Conservation (phyloP, 106 monocot genomes). For the Dioscorea alata region DNA sequence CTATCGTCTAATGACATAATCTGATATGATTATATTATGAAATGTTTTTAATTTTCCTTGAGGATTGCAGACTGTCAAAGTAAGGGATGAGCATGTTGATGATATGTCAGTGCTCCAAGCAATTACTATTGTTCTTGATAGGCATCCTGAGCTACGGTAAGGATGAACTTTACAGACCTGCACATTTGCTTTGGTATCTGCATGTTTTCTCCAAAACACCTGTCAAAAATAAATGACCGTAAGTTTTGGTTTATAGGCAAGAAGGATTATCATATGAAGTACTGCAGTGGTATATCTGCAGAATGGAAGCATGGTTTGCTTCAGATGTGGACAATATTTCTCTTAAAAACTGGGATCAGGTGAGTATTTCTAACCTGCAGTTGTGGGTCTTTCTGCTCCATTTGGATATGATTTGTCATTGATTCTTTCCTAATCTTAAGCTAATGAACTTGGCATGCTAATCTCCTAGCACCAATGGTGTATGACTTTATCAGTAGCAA, state of each 20-base stretch:
- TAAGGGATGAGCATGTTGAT: slow-evolving; percentile 57
- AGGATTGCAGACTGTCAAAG: slow-evolving; percentile 56
- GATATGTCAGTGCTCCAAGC: slow-evolving; percentile 92
- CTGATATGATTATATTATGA: background rate
- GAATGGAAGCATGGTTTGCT: slow-evolving; percentile 99
- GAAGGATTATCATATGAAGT: slow-evolving; percentile 81
- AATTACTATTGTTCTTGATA: slow-evolving; percentile 85
- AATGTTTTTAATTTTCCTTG: background rate
- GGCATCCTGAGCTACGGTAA: slow-evolving; percentile 67
- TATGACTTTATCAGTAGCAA: too few species aligned
- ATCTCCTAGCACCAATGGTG: too few species aligned
- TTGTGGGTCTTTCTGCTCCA: too few species aligned
- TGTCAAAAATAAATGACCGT: background rate
- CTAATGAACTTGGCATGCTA: too few species aligned
- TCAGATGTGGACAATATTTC: slow-evolving; percentile 82
- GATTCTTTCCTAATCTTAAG: too few species aligned
- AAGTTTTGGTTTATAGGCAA: slow-evolving; percentile 32
- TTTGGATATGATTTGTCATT: too few species aligned
- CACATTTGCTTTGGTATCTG: background rate
- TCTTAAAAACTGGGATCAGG: slow-evolving; percentile 96
- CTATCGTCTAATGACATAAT: background rate
- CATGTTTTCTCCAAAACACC: background rate
- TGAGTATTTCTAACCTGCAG: background rate
- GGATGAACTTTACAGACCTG: background rate
- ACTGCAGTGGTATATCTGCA: slow-evolving; percentile 90